These are phyloP conservation scores for Drechslerella coelobrocha DNA, from an alignment of 2,329 filamentous ascomycete genomes.

Conservation along the genomic window DNA sequence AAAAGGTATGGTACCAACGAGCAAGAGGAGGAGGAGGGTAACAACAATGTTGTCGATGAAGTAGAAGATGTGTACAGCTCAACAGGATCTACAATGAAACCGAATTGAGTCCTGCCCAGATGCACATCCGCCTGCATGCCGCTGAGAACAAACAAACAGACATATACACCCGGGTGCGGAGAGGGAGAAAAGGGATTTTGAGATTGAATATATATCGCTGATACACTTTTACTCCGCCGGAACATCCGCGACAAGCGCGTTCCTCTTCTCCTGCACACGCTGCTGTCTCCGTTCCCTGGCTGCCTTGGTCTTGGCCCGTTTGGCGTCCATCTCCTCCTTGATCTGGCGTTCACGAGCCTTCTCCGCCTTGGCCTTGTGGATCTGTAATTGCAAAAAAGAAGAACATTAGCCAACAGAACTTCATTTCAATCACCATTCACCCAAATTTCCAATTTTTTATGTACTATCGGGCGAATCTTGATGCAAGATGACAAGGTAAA, in stretches of 20 bases:
- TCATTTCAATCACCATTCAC: not conserved
- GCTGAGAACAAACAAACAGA: no score
- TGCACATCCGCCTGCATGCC: not conserved
- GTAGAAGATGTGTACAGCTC: conserved; percentile 37
- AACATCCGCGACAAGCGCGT: conserved; percentile 76
- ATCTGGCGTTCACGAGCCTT: conserved; percentile 92
- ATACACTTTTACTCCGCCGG: conserved; percentile 32
- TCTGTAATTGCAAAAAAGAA: conserved; percentile 70
- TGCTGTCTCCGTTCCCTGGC: conserved; percentile 97
- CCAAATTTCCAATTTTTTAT: conserved; percentile 2
- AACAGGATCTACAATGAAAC: conserved; percentile 39
- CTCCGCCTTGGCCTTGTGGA: conserved; percentile 99
- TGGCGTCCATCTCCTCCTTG: conserved; percentile 99
- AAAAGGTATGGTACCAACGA: not conserved
- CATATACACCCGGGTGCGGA: no score
- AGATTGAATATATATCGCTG: no score
- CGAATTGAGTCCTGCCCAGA: conserved; percentile 27
- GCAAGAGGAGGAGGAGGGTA: not conserved
- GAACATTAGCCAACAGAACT: not conserved
- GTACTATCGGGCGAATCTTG: not conserved
- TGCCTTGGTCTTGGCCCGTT: conserved; percentile 99
- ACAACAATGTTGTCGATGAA: not conserved
- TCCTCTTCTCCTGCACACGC: conserved; percentile 88
- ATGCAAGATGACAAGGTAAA: conserved; percentile 8
- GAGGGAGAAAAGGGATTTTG: conserved; percentile 2